A percentile compares a stretch with the other conserved stretches of the same genome.
phyloP scores from a whole-genome alignment of 805 yeast species.

The Pachysolen tannophilus region DNA sequence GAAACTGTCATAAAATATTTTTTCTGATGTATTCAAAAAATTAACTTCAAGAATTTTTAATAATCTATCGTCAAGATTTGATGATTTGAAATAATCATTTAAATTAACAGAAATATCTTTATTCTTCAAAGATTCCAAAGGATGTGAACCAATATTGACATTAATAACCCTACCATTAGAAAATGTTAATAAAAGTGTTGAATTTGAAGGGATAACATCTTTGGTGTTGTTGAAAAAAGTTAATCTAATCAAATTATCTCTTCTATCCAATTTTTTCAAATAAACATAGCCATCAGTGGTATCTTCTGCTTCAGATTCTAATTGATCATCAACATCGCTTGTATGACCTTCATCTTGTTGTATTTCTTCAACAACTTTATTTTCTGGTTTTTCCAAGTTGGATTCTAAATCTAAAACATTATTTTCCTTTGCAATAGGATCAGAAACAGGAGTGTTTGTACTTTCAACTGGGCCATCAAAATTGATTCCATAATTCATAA shows the following conservation, averaged over 20 bases:
- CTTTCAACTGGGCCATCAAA: conserved; percentile 1
- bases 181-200: conserved; percentile 1
- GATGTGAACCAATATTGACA: conserved; percentile 2
- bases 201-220: conserved; percentile 4
- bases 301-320: conserved; percentile 2
- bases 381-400: neutral
- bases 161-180: conserved; percentile 1
- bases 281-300: neutral
- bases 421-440: neutral
- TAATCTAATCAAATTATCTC: too few species aligned
- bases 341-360: neutral
- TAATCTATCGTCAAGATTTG: too few species aligned
- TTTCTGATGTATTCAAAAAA: too few species aligned
- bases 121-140: conserved; percentile 1
- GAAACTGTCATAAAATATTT: too few species aligned
- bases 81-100: too few species aligned
- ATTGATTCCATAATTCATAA: conserved; percentile 3
- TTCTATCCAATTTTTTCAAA: too few species aligned
- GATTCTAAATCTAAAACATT: neutral
- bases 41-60: too few species aligned
- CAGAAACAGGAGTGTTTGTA: neutral
- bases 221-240: too few species aligned
- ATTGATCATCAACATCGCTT: neutral
- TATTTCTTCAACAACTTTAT: neutral
- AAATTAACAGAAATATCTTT: too few species aligned